Conservation (phyloP, 495 filamentous ascomycete genomes). For the Xylaria nigripes region DNA sequence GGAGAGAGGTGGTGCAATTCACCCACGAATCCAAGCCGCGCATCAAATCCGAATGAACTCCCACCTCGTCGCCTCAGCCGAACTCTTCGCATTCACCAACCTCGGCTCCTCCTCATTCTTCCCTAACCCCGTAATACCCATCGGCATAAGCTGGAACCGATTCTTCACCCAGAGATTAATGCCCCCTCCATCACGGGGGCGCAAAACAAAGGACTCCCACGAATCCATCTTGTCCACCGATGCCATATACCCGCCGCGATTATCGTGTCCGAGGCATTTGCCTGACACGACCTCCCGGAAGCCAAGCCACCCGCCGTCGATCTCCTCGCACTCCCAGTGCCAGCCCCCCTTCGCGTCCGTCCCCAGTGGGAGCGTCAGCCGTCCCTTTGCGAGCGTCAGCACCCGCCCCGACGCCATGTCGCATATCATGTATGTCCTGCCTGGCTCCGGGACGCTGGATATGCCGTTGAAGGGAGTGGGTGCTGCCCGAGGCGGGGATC, state of each 20-base stretch:
- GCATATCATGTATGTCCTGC: not conserved
- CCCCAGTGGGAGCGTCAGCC: not conserved
- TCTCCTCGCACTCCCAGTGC: slow-evolving; percentile 2
- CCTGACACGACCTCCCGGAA: slow-evolving; percentile 1
- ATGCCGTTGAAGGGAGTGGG: not conserved
- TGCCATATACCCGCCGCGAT: not conserved
- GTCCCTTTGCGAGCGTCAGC: not conserved
- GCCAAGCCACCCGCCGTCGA: not conserved
- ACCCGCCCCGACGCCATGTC: not conserved
- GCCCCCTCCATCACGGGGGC: not conserved
- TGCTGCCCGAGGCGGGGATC: no score
- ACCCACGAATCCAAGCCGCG: not conserved
- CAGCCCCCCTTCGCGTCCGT: not conserved
- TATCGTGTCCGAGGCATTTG: not conserved
- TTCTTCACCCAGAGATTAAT: not conserved
- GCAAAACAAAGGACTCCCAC: slow-evolving; percentile 1
- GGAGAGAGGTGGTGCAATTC: not conserved
- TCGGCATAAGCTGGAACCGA: not conserved
- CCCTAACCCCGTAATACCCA: not conserved
- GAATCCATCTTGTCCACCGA: not conserved
- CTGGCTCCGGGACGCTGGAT: not conserved
- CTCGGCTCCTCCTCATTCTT: not conserved
- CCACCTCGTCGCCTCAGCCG: not conserved
- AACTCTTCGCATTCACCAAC: not conserved
- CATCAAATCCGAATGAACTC: not conserved